Base-by-base conservation (phyloP, 768 basidiomycete species). In the Tephrocybe sp. region DNA sequence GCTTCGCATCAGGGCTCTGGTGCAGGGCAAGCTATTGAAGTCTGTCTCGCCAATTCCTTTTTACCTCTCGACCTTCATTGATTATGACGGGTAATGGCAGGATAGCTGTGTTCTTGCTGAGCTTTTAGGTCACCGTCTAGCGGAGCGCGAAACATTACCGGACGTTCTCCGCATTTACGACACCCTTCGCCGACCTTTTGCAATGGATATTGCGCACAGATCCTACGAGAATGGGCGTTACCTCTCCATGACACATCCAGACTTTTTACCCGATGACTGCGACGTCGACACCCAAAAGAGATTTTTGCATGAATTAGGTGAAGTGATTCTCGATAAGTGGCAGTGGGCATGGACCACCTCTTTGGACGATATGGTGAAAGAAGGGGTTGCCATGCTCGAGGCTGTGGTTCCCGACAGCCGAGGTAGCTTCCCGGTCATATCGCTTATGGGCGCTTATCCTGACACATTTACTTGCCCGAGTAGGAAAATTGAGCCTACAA, bases 11-110 rank as follows among this genome's bases (percentile, higher is more conserved):
- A 73, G 53, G 77, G 75, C n/a, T 73, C 75, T 9, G 76, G 76
- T 24, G 75, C 76, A n/a, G 76, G 75, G 3, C 75, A 77, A 58
- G 76, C 74, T 8, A 71, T 77, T 37, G 76, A 78, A 58, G 73
- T 71, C 54, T 12, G 45, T 32, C 23, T 43, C 2, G 41, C n/a
- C 45, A 18, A n/a, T n/a, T n/a, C 18, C 12, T 18, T 5, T 21
- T 7, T 21, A 5, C 17, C 6, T 42, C 21, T 11, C 18, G 15
- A 7, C 18, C 41, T 1, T 14, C 12, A 12, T 34, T 28, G 18
- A 45, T n/a, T 24, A 40, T 43, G n/a, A 17, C 9, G n/a, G n/a
- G n/a, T n/a, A n/a, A n/a, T 33, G 36, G 21, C 42, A 75, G 72
- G 72, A 74, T 48, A 68, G 69, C 0, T 73, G 70, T 45, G 61